A percentile compares a stretch with the other conserved stretches of the same genome.
Conservation (phyloP, 169 alveolate species). For the Babesia ovis region DNA sequence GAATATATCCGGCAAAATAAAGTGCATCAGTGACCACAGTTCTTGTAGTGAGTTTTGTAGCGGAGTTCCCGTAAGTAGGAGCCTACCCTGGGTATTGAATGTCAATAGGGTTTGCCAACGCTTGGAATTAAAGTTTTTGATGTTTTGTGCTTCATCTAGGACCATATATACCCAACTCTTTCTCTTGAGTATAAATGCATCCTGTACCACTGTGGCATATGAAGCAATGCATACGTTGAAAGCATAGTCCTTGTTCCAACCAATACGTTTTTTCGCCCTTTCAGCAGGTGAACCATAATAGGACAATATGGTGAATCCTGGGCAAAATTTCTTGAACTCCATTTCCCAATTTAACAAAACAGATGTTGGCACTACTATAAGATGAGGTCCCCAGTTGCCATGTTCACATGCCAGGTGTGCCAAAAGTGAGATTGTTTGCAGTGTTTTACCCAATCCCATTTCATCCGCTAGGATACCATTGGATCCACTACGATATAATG, state of each 20-base stretch:
- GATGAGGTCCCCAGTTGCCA: conserved; percentile 98
- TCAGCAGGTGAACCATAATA: conserved; percentile 92
- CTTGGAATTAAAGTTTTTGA: conserved; percentile 96
- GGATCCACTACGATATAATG: conserved; percentile 90
- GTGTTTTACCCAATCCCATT: conserved; percentile 99
- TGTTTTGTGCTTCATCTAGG: conserved; percentile 98
- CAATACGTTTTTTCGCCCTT: conserved; percentile 82
- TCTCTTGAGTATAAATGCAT: conserved; percentile 91
- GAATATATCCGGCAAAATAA: conserved; percentile 96
- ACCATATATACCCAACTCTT: conserved; percentile 96
- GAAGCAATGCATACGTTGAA: conserved; percentile 97
- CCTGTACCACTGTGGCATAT: conserved; percentile 94
- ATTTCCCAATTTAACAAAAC: conserved; percentile 98
- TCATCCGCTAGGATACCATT: conserved; percentile 99
- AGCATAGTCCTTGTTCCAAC: conserved; percentile 93
- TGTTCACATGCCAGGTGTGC: conserved; percentile 96
- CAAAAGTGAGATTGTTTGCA: conserved; percentile 95
- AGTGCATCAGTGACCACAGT: conserved; percentile 98
- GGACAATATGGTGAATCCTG: conserved; percentile 93
- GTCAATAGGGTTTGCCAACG: conserved; percentile 96
- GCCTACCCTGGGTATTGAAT: conserved; percentile 93
- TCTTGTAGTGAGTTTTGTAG: conserved; percentile 97
- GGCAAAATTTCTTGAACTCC: conserved; percentile 98
- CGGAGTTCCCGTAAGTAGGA: conserved; percentile 99
- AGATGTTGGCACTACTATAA: conserved; percentile 98